Percentiles rank a stretch among this genome's conserved stretches.
Conservation (phyloP, 1,139 yeast species). For the Sugiyamaella sp. region DNA sequence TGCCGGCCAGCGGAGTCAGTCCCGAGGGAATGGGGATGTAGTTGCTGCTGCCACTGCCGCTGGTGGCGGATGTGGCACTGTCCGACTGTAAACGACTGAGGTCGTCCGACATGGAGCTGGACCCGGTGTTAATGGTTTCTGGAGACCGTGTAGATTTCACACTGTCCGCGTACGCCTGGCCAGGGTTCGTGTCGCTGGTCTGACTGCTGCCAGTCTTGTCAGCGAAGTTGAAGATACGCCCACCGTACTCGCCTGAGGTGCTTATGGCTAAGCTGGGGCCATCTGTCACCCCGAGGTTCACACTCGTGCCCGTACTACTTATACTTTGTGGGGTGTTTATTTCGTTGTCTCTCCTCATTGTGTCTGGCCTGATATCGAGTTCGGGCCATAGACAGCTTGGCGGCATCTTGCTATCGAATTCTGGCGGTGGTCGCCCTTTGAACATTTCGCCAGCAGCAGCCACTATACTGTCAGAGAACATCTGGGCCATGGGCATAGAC, state of each 20-base stretch:
- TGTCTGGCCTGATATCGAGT: constrained; percentile 12
- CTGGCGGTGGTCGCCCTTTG: constrained; percentile 10
- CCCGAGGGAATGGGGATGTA: constrained; percentile 7
- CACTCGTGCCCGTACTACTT: constrained; percentile 2
- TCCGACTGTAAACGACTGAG: not conserved
- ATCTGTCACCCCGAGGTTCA: not conserved
- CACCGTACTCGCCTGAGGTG: not conserved
- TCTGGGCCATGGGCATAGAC: constrained; percentile 28
- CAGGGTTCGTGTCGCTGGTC: constrained; percentile 1
- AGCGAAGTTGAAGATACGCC: not conserved
- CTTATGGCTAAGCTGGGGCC: not conserved
- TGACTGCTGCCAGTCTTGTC: not conserved
- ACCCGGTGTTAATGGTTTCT: not conserved
- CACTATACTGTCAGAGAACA: constrained; percentile 27
- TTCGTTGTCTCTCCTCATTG: constrained; percentile 9
- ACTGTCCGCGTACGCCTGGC: not conserved
- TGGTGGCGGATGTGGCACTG: not conserved
- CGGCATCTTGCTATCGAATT: constrained; percentile 7
- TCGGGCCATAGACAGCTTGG: constrained; percentile 20
- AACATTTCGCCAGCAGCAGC: constrained; percentile 20
- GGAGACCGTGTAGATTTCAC: constrained; percentile 3
- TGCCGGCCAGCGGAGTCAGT: constrained; percentile 9
- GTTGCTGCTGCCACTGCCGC: constrained; percentile 1
- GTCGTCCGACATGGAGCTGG: constrained; percentile 7
- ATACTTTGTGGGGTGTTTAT: constrained; percentile 4